Conservation (phyloP, 768 basidiomycete genomes). For the Amanita inopinata region DNA sequence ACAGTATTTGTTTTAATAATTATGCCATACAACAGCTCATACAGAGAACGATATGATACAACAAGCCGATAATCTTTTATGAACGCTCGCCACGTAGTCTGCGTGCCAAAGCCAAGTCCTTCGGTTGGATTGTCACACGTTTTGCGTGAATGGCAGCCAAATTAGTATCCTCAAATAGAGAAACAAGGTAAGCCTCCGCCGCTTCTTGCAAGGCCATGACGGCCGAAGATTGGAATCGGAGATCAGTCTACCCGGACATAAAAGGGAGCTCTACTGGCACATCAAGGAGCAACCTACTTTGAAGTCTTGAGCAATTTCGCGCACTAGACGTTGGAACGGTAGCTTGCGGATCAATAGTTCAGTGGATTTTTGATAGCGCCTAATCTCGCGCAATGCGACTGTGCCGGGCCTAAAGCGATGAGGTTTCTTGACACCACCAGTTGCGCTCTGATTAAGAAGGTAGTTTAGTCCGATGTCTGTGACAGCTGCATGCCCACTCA, state of each 20-base stretch:
- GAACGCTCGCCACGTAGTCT: slow-evolving; percentile 27
- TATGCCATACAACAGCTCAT: slow-evolving; percentile 9
- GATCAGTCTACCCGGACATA: slow-evolving; percentile 40
- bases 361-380: slow-evolving; percentile 55
- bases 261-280: slow-evolving; percentile 1
- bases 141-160: slow-evolving; percentile 54
- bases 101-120: slow-evolving; percentile 47
- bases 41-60: slow-evolving; percentile 8
- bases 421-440: slow-evolving; percentile 73
- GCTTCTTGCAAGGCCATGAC: slow-evolving; percentile 63
- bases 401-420: slow-evolving; percentile 77
- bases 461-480: background rate
- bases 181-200: slow-evolving; percentile 62
- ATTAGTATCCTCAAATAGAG: slow-evolving; percentile 63
- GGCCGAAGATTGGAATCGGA: slow-evolving; percentile 68
- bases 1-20: background rate
- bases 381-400: slow-evolving; percentile 69
- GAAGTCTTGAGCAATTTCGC: slow-evolving; percentile 79
- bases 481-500: slow-evolving; percentile 15
- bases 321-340: slow-evolving; percentile 65
- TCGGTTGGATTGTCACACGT: slow-evolving; percentile 50
- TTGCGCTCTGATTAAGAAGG: slow-evolving; percentile 23
- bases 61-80: slow-evolving; percentile 12
- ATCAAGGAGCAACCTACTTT: slow-evolving; percentile 32
- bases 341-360: slow-evolving; percentile 57